phyloP scores from a whole-genome alignment of 2,329 filamentous ascomycete species.

The Botrytis byssoidea region DNA sequence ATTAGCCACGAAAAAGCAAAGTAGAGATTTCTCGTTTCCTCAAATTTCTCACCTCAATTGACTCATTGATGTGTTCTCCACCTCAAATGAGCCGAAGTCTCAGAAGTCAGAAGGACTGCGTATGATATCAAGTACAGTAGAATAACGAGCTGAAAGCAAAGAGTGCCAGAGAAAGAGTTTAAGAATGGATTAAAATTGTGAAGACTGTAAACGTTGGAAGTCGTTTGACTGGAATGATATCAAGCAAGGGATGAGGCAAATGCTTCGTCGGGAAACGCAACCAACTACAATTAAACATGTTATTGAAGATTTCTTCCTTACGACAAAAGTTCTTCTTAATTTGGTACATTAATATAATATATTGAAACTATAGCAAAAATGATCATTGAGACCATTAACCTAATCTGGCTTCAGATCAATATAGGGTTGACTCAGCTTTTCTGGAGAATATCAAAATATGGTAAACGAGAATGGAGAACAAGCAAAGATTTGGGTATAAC shows the following conservation, averaged over 20 bases:
- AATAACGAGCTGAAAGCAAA: not conserved
- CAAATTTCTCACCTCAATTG: not conserved
- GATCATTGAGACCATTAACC: not conserved
- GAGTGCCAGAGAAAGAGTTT: not conserved
- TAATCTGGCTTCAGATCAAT: not conserved
- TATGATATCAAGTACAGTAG: not conserved
- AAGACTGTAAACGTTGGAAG: not conserved
- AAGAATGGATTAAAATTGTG: not conserved
- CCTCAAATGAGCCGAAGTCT: not conserved
- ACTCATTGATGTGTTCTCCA: not conserved
- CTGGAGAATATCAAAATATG: not conserved
- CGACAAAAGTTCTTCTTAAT: not conserved
- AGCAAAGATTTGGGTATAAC: not conserved
- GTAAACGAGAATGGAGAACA: not conserved
- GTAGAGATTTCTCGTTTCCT: not conserved
- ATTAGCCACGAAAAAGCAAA: not conserved
- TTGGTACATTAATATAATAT: not conserved
- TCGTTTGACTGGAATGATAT: not conserved
- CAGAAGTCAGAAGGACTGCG: not conserved
- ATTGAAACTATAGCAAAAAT: not conserved
- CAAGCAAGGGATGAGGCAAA: not conserved
- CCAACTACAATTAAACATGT: not conserved
- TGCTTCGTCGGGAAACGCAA: not conserved
- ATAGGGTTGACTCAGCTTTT: not conserved
- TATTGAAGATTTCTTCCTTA: not conserved